A percentile compares a stretch with the other conserved stretches of the same genome.
Conservation (phyloP, 306 rosid genomes). For the Cicer arietinum region DNA sequence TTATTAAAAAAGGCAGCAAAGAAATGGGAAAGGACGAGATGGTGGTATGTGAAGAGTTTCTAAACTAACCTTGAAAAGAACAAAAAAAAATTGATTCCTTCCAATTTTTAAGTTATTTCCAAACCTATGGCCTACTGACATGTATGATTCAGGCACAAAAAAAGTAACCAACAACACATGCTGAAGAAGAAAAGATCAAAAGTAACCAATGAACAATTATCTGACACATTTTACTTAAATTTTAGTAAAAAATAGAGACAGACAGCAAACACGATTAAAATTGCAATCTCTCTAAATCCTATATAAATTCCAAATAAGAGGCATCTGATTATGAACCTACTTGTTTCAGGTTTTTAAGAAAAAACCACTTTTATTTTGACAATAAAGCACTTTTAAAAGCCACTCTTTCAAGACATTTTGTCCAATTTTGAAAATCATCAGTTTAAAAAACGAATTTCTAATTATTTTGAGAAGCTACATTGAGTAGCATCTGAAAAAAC, state of each 20-base stretch:
- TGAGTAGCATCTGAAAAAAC: background rate
- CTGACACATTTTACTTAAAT: background rate
- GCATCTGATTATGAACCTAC: background rate
- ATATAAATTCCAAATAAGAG: conserved; percentile 3
- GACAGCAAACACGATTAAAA: conserved; percentile 8
- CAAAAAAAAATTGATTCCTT: background rate
- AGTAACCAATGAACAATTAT: conserved; percentile 2
- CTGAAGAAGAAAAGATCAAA: background rate
- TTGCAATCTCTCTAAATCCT: conserved; percentile 3
- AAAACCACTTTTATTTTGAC: background rate
- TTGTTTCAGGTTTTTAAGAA: background rate
- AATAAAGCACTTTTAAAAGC: background rate
- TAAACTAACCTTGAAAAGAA: conserved; percentile 4
- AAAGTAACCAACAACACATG: background rate
- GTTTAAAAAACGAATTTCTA: background rate
- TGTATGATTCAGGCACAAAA: background rate
- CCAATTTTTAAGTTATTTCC: background rate
- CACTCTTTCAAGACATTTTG: background rate
- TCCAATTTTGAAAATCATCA: background rate
- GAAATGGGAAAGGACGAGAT: background rate
- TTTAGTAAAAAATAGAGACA: background rate
- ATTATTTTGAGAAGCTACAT: background rate
- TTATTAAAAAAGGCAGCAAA: conserved; percentile 17
- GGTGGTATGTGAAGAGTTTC: background rate
- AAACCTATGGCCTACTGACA: background rate